These are phyloP conservation scores for Leccinum subgranulosum DNA, from an alignment of 768 basidiomycete species.

Conservation along the genomic window DNA sequence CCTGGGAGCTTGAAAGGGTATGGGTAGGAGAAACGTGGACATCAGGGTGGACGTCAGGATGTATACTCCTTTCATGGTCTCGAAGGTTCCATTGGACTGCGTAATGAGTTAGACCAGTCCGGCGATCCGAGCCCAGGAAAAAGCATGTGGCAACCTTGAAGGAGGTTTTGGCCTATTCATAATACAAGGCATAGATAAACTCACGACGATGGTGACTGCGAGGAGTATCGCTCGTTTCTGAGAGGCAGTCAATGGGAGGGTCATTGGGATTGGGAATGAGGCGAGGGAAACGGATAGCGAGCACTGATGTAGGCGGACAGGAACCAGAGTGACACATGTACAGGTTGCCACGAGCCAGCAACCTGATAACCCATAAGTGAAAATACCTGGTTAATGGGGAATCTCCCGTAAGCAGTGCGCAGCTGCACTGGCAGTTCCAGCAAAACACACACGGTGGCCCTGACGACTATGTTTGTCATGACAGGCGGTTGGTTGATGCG, in stretches of 20 bases:
- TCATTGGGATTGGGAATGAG: constrained; percentile 11
- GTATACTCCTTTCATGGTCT: neutral
- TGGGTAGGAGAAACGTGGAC: neutral
- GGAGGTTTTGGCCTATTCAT: neutral
- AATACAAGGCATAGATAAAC: neutral
- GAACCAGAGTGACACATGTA: neutral
- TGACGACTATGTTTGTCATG: too few relatives aligned
- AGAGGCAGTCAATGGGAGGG: constrained; percentile 23
- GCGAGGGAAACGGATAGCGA: neutral
- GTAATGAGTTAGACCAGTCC: neutral
- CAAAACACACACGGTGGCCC: neutral
- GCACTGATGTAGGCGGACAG: neutral
- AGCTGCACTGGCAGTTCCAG: neutral
- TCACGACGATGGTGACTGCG: constrained; percentile 25
- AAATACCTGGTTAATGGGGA: neutral
- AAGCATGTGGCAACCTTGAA: constrained; percentile 21
- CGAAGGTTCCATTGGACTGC: constrained; percentile 1
- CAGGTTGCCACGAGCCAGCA: neutral
- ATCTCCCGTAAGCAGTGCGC: neutral
- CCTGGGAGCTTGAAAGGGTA: neutral
- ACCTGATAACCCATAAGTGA: neutral
- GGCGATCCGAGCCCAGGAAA: constrained; percentile 15
- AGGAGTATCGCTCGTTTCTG: constrained; percentile 30
- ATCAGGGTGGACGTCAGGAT: neutral
- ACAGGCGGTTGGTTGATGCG: too few relatives aligned